Conservation (phyloP, 2,329 filamentous ascomycete species). For the Tolypocladium paradoxum region DNA sequence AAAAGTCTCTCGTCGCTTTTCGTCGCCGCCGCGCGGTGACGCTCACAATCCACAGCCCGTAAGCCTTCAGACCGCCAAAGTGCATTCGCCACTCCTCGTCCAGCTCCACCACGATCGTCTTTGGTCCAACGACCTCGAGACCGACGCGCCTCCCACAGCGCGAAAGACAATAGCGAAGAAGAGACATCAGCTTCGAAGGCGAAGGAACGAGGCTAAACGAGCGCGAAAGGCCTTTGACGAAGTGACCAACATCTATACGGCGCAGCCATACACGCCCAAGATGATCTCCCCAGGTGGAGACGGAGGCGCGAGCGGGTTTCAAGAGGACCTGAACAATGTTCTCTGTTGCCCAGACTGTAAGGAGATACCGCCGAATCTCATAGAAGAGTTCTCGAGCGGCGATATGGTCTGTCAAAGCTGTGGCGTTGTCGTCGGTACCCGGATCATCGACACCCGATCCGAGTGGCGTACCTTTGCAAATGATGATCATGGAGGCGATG, state of each 20-base stretch:
- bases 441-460: conserved; percentile 88
- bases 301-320: conserved; percentile 37
- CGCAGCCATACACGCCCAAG: conserved; percentile 30
- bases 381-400: conserved; percentile 84
- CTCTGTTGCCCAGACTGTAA: conserved; percentile 86
- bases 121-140: conserved; percentile 18
- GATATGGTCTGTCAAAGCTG: conserved; percentile 91
- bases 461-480: conserved; percentile 99
- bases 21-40: neutral
- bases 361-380: conserved; percentile 80
- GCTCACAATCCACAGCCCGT: neutral
- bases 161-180: conserved; percentile 19
- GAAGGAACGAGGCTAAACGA: conserved; percentile 21
- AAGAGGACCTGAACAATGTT: conserved; percentile 77
- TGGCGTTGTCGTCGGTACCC: conserved; percentile 79
- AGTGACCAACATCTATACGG: conserved; percentile 30
- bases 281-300: conserved; percentile 33
- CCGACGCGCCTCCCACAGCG: conserved; percentile 9
- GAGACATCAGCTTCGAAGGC: conserved; percentile 19
- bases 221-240: conserved; percentile 29
- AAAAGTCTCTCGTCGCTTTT: neutral
- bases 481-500: conserved; percentile 91
- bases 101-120: conserved; percentile 38
- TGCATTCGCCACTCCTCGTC: conserved; percentile 64
- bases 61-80: conserved; percentile 37